Evolutionary conservation across 176 grass and related monocot species (phyloP), one percentile per base, ranked within the genome.

Genomic region (Ananas comosus): DNA sequence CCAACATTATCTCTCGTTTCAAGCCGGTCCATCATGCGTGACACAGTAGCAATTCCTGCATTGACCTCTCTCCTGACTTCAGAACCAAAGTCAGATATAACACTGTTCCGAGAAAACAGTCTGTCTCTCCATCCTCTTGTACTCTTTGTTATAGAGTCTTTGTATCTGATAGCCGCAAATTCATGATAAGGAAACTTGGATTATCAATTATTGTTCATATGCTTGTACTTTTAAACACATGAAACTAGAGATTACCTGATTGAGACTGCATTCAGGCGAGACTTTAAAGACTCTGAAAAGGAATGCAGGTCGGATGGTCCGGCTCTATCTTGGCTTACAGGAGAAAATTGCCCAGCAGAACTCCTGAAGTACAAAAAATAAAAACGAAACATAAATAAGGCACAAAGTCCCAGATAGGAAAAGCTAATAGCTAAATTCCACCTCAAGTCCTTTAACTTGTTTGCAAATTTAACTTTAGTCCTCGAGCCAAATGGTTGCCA

Each of bases 31-130:
- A 96, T 92, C 86, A 96, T 91, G 80, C 88, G 80, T 58, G 95
- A 91, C 22, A 99, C 90, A 19, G 70, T 91, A 0, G 95, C 85
- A 73, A 99, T 93, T 88, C 95, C 90, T 71, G 83, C 81, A 79
- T 85, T 91, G 77, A 94, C 87, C 75, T 99, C 95, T 79, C 90
- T 85, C 64, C 83, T 88, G 23, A 99, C 95, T 83, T 99, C 95
- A 50, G 87, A 94, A 81, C 95, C 84, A 74, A 94, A 82, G 79
- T 99, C 95, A 14, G 95, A 83, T 49, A 99, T 72, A 18, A 87
- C 74, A 51, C 48, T 74, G 64, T 80, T 91, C 17, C 95, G 82
- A 12, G 90, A 86, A 72, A 99, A 99, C 14, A 93, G 72, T 33
- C 82, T 88, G 75, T 94, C 95, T 66, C 87, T 99, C 90, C 90